phyloP scores from a whole-genome alignment of 495 filamentous ascomycete genomes.

The Podospora pseudoanserina region DNA sequence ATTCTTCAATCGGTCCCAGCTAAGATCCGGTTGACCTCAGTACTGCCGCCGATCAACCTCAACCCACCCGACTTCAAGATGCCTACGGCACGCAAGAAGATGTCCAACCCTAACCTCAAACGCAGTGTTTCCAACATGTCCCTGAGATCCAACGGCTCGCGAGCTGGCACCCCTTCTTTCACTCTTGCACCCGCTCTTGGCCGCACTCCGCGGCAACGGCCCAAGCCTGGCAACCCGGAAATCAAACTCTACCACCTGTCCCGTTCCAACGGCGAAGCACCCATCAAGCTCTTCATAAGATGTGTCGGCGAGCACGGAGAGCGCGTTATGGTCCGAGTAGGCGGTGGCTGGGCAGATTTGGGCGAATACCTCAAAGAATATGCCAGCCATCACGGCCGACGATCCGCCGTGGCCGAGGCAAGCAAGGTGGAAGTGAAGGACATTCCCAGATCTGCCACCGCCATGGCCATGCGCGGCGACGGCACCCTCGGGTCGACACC shows the following conservation, averaged over 20 bases:
- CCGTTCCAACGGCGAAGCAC: slow-evolving; percentile 73
- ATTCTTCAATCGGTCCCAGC: slow-evolving; percentile 78
- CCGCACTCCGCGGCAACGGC: slow-evolving; percentile 41
- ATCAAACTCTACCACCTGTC: slow-evolving; percentile 92
- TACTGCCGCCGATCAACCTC: slow-evolving; percentile 42
- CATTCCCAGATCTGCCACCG: slow-evolving; percentile 31
- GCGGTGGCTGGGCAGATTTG: slow-evolving; percentile 93
- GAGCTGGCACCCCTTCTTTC: slow-evolving; percentile 63
- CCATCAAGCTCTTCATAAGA: slow-evolving; percentile 89
- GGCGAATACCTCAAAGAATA: slow-evolving; percentile 94
- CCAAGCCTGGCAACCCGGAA: slow-evolving; percentile 53
- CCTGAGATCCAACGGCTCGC: slow-evolving; percentile 37
- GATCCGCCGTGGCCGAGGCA: slow-evolving; percentile 37
- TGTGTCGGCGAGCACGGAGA: slow-evolving; percentile 87
- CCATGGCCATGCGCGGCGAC: neutral
- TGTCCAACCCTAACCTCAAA: slow-evolving; percentile 35
- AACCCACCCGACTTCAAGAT: slow-evolving; percentile 48
- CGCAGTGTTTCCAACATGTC: slow-evolving; percentile 45
- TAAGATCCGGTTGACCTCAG: slow-evolving; percentile 68
- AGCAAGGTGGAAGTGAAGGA: slow-evolving; percentile 60
- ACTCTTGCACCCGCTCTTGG: slow-evolving; percentile 61
- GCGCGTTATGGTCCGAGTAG: slow-evolving; percentile 94
- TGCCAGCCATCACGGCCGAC: slow-evolving; percentile 76
- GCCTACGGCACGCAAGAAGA: slow-evolving; percentile 37
- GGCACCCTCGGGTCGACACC: slow-evolving; percentile 39